Percentiles rank a stretch among this genome's conserved stretches.
phyloP scores from a whole-genome alignment of 1,139 yeast genomes.

The Nakaseomyces uthaithaninus region DNA sequence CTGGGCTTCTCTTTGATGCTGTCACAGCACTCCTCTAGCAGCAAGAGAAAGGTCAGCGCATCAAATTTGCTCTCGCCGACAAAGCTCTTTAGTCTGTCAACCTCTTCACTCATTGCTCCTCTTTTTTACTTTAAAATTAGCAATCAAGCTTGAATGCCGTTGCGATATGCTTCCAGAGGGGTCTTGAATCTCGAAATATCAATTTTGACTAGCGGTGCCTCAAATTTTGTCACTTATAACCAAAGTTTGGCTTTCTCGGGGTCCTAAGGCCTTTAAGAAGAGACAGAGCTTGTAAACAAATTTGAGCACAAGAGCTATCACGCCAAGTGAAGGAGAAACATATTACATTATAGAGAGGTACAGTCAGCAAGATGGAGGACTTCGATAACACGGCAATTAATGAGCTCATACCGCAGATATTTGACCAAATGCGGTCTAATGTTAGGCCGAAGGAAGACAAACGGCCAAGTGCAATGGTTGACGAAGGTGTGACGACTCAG shows the following conservation, averaged over 20 bases:
- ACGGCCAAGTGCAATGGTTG: constrained; percentile 8
- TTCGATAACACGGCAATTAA: constrained; percentile 20
- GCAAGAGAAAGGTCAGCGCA: neutral
- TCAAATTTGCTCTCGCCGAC: neutral
- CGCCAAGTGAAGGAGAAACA: too few relatives aligned
- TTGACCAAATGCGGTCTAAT: constrained; percentile 27
- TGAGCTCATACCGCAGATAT: constrained; percentile 27
- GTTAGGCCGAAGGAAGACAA: constrained; percentile 9
- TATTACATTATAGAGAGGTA: too few relatives aligned
- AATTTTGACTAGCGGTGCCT: too few relatives aligned
- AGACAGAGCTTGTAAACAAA: too few relatives aligned
- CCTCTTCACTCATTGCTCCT: neutral
- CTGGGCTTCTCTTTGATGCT: neutral
- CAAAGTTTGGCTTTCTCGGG: too few relatives aligned
- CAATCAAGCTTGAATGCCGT: neutral
- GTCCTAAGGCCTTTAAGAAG: too few relatives aligned
- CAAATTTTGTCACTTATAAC: too few relatives aligned
- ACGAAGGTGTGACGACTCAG: constrained; percentile 22
- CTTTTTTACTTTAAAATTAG: neutral
- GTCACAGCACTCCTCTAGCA: constrained; percentile 1
- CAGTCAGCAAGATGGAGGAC: too few relatives aligned
- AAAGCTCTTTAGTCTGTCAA: neutral
- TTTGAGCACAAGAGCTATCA: too few relatives aligned
- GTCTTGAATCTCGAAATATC: too few relatives aligned
- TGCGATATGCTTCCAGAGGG: too few relatives aligned